Conservation (phyloP, 768 basidiomycete species). For the Pleurotus giganteus region DNA sequence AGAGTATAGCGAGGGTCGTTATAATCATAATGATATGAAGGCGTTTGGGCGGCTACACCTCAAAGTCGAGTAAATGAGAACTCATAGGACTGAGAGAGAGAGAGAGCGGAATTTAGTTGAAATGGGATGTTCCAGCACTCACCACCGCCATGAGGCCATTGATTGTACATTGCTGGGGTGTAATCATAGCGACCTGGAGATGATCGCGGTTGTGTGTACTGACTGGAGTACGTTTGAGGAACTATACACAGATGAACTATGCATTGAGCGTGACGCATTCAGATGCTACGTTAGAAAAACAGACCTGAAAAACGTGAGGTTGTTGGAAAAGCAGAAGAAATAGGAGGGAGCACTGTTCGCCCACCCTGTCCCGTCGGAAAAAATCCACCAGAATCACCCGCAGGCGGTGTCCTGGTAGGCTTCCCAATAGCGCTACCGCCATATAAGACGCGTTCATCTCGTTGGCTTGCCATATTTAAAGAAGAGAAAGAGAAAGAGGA, state of each 20-base stretch:
- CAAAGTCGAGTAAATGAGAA: slow-evolving; percentile 33
- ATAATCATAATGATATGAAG: slow-evolving; percentile 51
- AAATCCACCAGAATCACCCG: slow-evolving; percentile 60
- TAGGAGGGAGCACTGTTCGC: slow-evolving; percentile 85
- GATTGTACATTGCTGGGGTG: slow-evolving; percentile 46
- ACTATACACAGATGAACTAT: slow-evolving; percentile 52
- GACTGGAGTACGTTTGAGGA: slow-evolving; percentile 54
- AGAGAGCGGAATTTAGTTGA: slow-evolving; percentile 22
- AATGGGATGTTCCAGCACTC: slow-evolving; percentile 29
- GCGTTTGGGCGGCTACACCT: slow-evolving; percentile 41
- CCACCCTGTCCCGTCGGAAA: slow-evolving; percentile 84
- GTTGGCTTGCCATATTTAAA: slow-evolving; percentile 59
- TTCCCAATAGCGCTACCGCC: slow-evolving; percentile 55
- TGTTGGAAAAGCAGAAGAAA: slow-evolving; percentile 75
- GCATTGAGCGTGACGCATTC: slow-evolving; percentile 55
- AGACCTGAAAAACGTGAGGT: slow-evolving; percentile 89
- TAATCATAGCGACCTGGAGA: slow-evolving; percentile 61
- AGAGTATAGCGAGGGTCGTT: slow-evolving; percentile 53
- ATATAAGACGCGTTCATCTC: slow-evolving; percentile 73
- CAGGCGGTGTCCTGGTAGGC: slow-evolving; percentile 68
- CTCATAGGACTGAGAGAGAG: slow-evolving; percentile 26
- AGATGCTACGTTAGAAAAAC: slow-evolving; percentile 57
- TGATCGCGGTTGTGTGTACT: slow-evolving; percentile 65
- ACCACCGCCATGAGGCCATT: slow-evolving; percentile 36
- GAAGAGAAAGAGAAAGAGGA: slow-evolving; percentile 45